phyloP scores from a whole-genome alignment of 1,284 basidiomycete species.

The Xerocomus nothofagi region DNA sequence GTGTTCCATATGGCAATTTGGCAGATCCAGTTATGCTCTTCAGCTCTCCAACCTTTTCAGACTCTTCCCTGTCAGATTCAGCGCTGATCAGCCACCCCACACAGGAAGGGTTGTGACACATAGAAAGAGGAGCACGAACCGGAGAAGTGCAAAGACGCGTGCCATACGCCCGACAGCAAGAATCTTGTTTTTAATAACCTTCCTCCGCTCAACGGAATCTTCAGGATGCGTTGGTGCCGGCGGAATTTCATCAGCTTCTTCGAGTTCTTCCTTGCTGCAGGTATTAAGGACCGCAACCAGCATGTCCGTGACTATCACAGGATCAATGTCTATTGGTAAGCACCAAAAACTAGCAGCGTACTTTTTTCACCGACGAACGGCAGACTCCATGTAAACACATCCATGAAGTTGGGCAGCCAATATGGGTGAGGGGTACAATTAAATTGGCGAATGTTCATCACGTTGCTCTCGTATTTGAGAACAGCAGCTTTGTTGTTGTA shows the following conservation, averaged over 20 bases:
- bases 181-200: slow-evolving; percentile 97
- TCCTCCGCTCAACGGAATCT: slow-evolving; percentile 72
- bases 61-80: slow-evolving; percentile 77
- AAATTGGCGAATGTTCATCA: slow-evolving; percentile 95
- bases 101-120: background rate
- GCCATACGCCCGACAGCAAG: slow-evolving; percentile 97
- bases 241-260: slow-evolving; percentile 72
- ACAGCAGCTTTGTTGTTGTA: slow-evolving; percentile 98
- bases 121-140: slow-evolving; percentile 52
- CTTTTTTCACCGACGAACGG: slow-evolving; percentile 96
- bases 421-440: slow-evolving; percentile 96
- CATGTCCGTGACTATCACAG: slow-evolving; percentile 84
- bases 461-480: slow-evolving; percentile 95
- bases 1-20: slow-evolving; percentile 82
- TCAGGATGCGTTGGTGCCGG: slow-evolving; percentile 41
- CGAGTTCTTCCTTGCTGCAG: slow-evolving; percentile 92
- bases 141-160: slow-evolving; percentile 92
- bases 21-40: slow-evolving; percentile 84
- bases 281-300: slow-evolving; percentile 92
- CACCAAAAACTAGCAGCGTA: slow-evolving; percentile 39
- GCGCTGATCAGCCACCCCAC: background rate
- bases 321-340: slow-evolving; percentile 1
- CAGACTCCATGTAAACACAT: slow-evolving; percentile 89
- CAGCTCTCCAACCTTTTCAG: slow-evolving; percentile 95
- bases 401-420: slow-evolving; percentile 94